Conservation (phyloP, 164 flowering plant species). For the Vitis vinifera region ASM3070453v1 NC_081822.1:11328001-11328500, state of each 20-base stretch:
- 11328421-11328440: slow-evolving; percentile 51
- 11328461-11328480: slow-evolving; percentile 61
- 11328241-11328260: slow-evolving; percentile 37
- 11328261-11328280: slow-evolving; percentile 49
- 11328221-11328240: slow-evolving; percentile 34
- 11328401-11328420: slow-evolving; percentile 78
- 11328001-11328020: too few species aligned
- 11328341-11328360: slow-evolving; percentile 54
- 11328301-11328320: slow-evolving; percentile 60
- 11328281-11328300: slow-evolving; percentile 69
- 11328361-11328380: slow-evolving; percentile 49
- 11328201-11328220: slow-evolving; percentile 55
- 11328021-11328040: too few species aligned
- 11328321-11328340: slow-evolving; percentile 70
- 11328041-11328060: too few species aligned
- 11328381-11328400: slow-evolving; percentile 85
- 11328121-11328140: neutral
- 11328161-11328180: slow-evolving; percentile 69
- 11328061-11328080: too few species aligned
- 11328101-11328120: too few species aligned
- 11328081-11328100: too few species aligned
- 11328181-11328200: slow-evolving; percentile 55
- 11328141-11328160: slow-evolving; percentile 10
- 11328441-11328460: slow-evolving; percentile 46
- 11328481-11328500: slow-evolving; percentile 46